Base-by-base conservation (phyloP, 208 protist species). In the Leishmania aethiopica region DNA sequence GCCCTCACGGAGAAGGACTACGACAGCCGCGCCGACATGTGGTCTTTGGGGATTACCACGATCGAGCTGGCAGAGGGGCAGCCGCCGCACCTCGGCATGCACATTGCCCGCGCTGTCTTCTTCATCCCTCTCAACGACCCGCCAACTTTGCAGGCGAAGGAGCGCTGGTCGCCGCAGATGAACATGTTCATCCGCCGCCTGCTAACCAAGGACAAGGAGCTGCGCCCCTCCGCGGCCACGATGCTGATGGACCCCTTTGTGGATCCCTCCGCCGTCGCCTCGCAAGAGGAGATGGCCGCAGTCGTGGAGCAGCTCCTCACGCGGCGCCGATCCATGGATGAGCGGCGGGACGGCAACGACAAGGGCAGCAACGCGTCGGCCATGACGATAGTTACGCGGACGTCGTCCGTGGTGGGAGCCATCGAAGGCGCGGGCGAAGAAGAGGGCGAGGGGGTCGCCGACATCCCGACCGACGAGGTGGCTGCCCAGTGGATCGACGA, bases 21-120 rank as follows among this genome's bases (percentile, higher is more conserved):
- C 86, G 95, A 98, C 81, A 91, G 93, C 77, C 92, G 91, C 71
- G 98, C 97, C 7, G 98, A 99, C 77, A 90, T 99, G 40, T 99
- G 98, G 98, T 98, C 96, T 79, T 85, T 98, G 32, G 98, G 98
- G 45, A 99, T 99, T 80, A 99, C 98, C 42, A 84, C 92, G 0
- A 99, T 99, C 84, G 98, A 99, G 78, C 97, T 99, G 94, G 98
- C 98, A 51, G 97, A 99, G 86, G 91, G 89, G 28, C 91, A 91
- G 25, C 98, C 97, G 45, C 98, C 98, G 45, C 91, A 98, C 81
- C 79, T 92, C 40, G 97, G 97, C 60, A 91, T 98, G 73, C 97
- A 98, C 83, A 90, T 91, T 10, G 90, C 93, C 5, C 93, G 92
- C 6, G 86, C 89, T 3, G 77, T 98, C 28, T 95, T 93, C 59